Evolutionary conservation across 1,139 yeast species (phyloP).

Genomic region (Protomyces inundatus): DNA sequence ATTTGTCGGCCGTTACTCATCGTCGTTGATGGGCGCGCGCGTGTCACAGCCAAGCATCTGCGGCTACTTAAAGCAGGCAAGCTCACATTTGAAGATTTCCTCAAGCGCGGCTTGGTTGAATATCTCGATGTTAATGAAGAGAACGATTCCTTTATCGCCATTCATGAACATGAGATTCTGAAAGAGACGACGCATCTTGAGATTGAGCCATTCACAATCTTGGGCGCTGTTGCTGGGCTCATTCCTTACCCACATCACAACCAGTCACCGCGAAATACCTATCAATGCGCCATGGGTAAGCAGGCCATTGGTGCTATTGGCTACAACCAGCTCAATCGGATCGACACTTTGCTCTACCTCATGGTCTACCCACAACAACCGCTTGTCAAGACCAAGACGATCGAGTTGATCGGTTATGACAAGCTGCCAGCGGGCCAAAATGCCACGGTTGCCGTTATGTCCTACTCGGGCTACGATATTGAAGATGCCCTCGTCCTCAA

Average conservation of each 20-base stretch:
- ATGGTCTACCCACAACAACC: slow-evolving; percentile 99
- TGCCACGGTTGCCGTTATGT: slow-evolving; percentile 98
- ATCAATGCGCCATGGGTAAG: slow-evolving; percentile 99
- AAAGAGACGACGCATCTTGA: slow-evolving; percentile 77
- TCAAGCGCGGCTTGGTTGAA: slow-evolving; percentile 81
- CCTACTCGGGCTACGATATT: slow-evolving; percentile 97
- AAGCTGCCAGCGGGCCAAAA: slow-evolving; percentile 98
- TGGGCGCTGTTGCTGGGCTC: slow-evolving; percentile 97
- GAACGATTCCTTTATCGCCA: slow-evolving; percentile 87
- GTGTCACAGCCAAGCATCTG: slow-evolving; percentile 68
- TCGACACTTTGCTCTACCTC: slow-evolving; percentile 84
- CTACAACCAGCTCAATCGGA: slow-evolving; percentile 90
- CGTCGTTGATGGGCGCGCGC: slow-evolving; percentile 64
- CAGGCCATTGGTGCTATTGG: slow-evolving; percentile 99
- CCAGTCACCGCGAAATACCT: slow-evolving; percentile 97
- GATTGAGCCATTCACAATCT: slow-evolving; percentile 90
- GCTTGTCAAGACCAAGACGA: slow-evolving; percentile 95
- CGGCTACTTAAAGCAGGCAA: slow-evolving; percentile 57
- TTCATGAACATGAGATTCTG: slow-evolving; percentile 64
- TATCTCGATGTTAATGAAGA: slow-evolving; percentile 97
- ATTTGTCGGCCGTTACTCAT: slow-evolving; percentile 94
- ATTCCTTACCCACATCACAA: slow-evolving; percentile 99
- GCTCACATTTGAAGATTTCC: slow-evolving; percentile 83
- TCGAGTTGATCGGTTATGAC: slow-evolving; percentile 90
- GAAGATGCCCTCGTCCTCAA: slow-evolving; percentile 96